These are phyloP conservation scores for Sphagnum tenellum DNA, from an alignment of 225 moss, liverwort and hornwort genomes.

Conservation along the genomic window DNA sequence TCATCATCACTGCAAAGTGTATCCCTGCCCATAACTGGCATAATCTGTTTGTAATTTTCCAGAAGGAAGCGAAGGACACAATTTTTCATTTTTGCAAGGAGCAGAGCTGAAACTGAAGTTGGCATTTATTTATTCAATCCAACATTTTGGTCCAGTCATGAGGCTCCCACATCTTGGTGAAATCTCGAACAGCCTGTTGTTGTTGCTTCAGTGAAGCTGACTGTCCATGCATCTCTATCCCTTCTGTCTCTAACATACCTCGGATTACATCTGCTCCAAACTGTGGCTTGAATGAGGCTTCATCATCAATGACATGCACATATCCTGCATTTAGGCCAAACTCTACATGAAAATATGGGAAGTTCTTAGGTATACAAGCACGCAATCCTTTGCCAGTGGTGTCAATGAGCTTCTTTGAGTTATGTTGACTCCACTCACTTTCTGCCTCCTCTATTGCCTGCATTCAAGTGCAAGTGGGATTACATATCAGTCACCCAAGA, in stretches of 20 bases:
- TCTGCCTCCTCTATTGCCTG: constrained; percentile 99
- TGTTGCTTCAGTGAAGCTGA: constrained; percentile 50
- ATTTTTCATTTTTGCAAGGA: no score
- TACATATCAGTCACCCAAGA: no score
- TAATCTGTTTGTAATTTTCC: no score
- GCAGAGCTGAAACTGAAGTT: no score
- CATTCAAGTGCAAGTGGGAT: background rate
- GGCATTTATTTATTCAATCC: constrained; percentile 13
- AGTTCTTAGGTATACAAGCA: constrained; percentile 73
- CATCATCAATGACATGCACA: constrained; percentile 94
- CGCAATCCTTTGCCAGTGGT: constrained; percentile 71
- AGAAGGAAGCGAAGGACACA: no score
- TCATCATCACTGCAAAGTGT: no score
- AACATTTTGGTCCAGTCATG: constrained; percentile 99
- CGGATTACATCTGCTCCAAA: constrained; percentile 77
- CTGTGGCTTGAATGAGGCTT: constrained; percentile 65
- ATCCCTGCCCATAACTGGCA: no score
- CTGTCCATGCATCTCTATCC: constrained; percentile 41
- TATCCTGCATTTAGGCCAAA: constrained; percentile 93
- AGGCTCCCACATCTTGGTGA: constrained; percentile 76
- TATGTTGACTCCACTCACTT: constrained; percentile 98
- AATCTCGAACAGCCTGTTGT: constrained; percentile 52
- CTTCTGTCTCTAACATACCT: constrained; percentile 67
- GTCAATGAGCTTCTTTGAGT: constrained; percentile 90
- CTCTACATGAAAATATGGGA: constrained; percentile 96